These are phyloP conservation scores for Penicillium ochrochloron DNA, from an alignment of 495 filamentous ascomycete genomes.

Conservation along the genomic window DNA sequence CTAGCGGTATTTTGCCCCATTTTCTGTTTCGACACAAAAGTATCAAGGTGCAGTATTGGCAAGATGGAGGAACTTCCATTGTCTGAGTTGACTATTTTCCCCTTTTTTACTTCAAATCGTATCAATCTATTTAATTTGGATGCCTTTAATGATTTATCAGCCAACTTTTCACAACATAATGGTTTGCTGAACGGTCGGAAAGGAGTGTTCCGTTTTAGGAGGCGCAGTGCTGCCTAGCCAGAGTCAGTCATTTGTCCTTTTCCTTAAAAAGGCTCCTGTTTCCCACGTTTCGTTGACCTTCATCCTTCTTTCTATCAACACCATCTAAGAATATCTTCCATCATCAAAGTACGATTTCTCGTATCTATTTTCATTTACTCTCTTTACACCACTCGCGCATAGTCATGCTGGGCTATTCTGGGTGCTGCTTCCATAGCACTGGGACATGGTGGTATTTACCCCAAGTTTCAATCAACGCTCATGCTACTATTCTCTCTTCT, in stretches of 20 bases:
- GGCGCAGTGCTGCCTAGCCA: constrained; percentile 7
- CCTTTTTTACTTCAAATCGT: not conserved
- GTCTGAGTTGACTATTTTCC: not conserved
- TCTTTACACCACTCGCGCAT: not conserved
- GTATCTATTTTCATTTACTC: not conserved
- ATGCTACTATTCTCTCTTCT: constrained; percentile 25
- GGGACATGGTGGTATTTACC: constrained; percentile 12
- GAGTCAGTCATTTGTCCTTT: too few relatives aligned
- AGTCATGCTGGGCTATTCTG: constrained; percentile 9
- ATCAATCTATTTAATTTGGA: not conserved
- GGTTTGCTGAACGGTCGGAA: not conserved
- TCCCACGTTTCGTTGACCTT: not conserved
- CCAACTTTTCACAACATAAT: not conserved
- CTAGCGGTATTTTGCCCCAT: too few relatives aligned
- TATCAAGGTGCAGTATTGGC: not conserved
- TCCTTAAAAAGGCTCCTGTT: not conserved
- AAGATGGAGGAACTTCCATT: too few relatives aligned
- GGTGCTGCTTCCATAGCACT: not conserved
- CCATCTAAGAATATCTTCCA: not conserved
- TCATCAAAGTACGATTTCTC: not conserved
- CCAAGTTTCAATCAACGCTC: constrained; percentile 24
- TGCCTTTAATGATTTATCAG: not conserved
- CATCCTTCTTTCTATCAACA: not conserved
- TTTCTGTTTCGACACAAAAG: not conserved
- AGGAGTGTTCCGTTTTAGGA: not conserved